A percentile compares a stretch with the other conserved stretches of the same genome.
Conservation (phyloP, 1,284 basidiomycete genomes). For the Papiliotrema fonsecae region DNA sequence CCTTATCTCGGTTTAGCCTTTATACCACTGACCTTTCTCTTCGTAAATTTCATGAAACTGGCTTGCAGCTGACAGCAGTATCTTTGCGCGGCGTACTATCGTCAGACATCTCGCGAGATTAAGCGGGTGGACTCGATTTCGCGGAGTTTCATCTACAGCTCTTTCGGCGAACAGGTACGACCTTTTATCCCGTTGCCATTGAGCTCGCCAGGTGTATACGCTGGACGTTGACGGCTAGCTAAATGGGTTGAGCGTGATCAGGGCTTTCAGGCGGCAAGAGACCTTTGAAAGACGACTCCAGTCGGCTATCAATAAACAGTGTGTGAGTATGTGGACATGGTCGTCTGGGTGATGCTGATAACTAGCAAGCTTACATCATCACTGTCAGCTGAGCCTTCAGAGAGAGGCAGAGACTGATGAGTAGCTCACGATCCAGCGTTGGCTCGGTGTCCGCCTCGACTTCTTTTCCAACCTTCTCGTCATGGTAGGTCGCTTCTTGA, state of each 20-base stretch:
- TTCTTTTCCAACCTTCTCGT: conserved; percentile 23
- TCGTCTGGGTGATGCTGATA: background rate
- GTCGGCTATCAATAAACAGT: conserved; percentile 12
- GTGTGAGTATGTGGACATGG: conserved; percentile 6
- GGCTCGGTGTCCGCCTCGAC: conserved; percentile 28
- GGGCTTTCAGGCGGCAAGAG: conserved; percentile 21
- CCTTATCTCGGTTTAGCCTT: conserved; percentile 23
- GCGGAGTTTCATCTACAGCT: conserved; percentile 25
- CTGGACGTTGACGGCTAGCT: conserved; percentile 11
- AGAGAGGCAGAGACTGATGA: background rate
- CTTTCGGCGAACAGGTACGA: conserved; percentile 28
- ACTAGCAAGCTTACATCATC: conserved; percentile 25
- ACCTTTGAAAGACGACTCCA: conserved; percentile 14
- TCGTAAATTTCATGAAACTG: conserved; percentile 7
- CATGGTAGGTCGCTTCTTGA: conserved; percentile 2
- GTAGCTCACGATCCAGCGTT: conserved; percentile 17
- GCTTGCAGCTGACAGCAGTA: conserved; percentile 9
- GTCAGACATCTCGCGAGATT: conserved; percentile 24
- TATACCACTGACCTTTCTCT: conserved; percentile 23
- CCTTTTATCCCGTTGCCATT: conserved; percentile 8
- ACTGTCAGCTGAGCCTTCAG: conserved; percentile 11
- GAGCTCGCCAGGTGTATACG: background rate
- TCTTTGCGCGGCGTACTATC: conserved; percentile 19
- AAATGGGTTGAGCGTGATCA: conserved; percentile 20
- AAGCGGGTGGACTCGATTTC: conserved; percentile 28